Evolutionary conservation across 2,329 filamentous ascomycete species (phyloP).

Genomic region (Colletotrichum trifolii): DNA sequence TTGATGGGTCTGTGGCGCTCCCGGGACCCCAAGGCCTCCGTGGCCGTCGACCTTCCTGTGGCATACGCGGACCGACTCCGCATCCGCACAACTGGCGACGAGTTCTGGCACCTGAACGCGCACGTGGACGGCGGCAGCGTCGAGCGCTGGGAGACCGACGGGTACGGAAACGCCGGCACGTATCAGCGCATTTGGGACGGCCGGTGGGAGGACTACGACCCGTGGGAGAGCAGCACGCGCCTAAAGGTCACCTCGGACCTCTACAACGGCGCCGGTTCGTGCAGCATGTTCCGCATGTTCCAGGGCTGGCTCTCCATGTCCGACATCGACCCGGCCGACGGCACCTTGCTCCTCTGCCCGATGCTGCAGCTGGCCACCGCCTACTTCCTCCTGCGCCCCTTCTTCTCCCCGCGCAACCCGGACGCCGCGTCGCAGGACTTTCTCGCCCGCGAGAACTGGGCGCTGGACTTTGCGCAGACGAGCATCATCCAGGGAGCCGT

Average conservation of each 20-base stretch:
- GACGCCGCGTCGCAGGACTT: slow-evolving; percentile 48
- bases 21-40: slow-evolving; percentile 65
- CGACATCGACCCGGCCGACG: slow-evolving; percentile 71
- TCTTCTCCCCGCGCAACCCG: slow-evolving; percentile 65
- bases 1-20: slow-evolving; percentile 75
- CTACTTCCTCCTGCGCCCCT: slow-evolving; percentile 81
- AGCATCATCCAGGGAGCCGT: slow-evolving; percentile 75
- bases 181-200: slow-evolving; percentile 66
- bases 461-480: slow-evolving; percentile 54
- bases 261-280: slow-evolving; percentile 68
- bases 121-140: slow-evolving; percentile 78
- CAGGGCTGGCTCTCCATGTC: slow-evolving; percentile 67
- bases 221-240: slow-evolving; percentile 65
- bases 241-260: slow-evolving; percentile 65
- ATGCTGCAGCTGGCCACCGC: slow-evolving; percentile 72
- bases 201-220: slow-evolving; percentile 66
- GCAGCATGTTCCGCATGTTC: slow-evolving; percentile 69
- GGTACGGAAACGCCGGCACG: slow-evolving; percentile 70
- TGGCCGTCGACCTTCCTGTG: slow-evolving; percentile 71
- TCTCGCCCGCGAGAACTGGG: slow-evolving; percentile 64
- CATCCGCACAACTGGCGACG: slow-evolving; percentile 68
- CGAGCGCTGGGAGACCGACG: slow-evolving; percentile 77
- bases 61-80: slow-evolving; percentile 77
- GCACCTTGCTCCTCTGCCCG: slow-evolving; percentile 80
- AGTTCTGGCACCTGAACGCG: slow-evolving; percentile 65